Evolutionary conservation across 768 basidiomycete species (phyloP).

Genomic region (Trametes punicea): DNA sequence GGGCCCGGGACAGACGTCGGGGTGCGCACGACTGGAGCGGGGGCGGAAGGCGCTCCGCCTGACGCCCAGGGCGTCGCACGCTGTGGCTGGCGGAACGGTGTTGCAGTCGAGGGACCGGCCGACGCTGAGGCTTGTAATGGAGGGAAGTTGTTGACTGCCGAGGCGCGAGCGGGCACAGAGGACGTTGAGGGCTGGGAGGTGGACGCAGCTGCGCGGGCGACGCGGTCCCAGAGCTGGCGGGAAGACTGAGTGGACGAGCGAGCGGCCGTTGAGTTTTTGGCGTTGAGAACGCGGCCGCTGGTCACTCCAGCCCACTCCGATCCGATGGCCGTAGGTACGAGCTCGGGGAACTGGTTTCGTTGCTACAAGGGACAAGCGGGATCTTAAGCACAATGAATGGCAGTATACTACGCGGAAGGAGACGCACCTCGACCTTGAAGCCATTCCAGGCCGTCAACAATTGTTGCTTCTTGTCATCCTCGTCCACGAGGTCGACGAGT

Average conservation of each 20-base stretch:
- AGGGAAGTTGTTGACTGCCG: conserved; percentile 30
- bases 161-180: conserved; percentile 27
- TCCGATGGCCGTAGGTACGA: conserved; percentile 55
- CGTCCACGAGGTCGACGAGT: conserved; percentile 75
- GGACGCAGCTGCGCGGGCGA: conserved; percentile 71
- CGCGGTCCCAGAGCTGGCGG: conserved; percentile 79
- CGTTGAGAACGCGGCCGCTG: conserved; percentile 79
- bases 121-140: conserved; percentile 21
- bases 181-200: conserved; percentile 33
- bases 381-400: neutral
- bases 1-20: conserved; percentile 31
- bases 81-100: conserved; percentile 40
- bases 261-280: conserved; percentile 68
- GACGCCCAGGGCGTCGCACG: conserved; percentile 62
- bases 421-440: conserved; percentile 73
- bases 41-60: conserved; percentile 22
- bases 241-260: conserved; percentile 56
- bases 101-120: neutral
- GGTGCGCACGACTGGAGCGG: conserved; percentile 30
- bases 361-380: conserved; percentile 44
- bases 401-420: neutral
- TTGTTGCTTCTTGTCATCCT: conserved; percentile 79
- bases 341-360: conserved; percentile 82
- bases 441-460: conserved; percentile 77
- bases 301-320: conserved; percentile 76